Evolutionary conservation across 192 early-diverging fungal genomes (phyloP).

Genomic region (Coemansia sp.): DNA sequence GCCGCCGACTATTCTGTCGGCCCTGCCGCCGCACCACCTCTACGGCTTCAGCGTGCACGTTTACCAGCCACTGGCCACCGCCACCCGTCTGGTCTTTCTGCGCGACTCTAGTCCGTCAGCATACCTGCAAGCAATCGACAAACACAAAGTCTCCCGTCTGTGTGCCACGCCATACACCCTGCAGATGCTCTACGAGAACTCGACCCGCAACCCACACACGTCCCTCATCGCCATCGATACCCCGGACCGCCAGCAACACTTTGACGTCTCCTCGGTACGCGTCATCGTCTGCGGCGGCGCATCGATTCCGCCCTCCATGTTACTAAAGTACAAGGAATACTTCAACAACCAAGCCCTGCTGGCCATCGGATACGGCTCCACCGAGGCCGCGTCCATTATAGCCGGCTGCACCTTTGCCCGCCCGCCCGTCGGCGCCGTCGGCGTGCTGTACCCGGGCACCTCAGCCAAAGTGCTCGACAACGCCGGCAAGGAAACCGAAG

Average conservation of each 20-base stretch:
- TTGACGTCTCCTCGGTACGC: constrained; percentile 20
- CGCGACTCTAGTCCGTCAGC: constrained; percentile 2
- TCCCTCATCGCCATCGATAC: too few relatives aligned
- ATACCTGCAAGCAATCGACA: constrained; percentile 28
- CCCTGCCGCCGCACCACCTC: constrained; percentile 19
- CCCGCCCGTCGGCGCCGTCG: constrained; percentile 18
- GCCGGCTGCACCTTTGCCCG: constrained; percentile 12
- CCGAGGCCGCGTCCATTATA: constrained; percentile 25
- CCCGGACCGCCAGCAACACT: neutral
- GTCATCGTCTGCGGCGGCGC: constrained; percentile 38
- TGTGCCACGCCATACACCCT: constrained; percentile 16
- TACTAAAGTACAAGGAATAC: constrained; percentile 11
- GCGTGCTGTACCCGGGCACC: constrained; percentile 37
- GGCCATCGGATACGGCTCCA: constrained; percentile 27
- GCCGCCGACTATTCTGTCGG: constrained; percentile 10
- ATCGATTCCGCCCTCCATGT: constrained; percentile 10
- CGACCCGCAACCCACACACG: too few relatives aligned
- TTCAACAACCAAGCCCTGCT: constrained; percentile 17
- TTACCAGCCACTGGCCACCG: constrained; percentile 28
- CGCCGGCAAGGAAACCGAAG: constrained; percentile 61
- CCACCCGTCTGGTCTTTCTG: constrained; percentile 26
- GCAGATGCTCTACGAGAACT: constrained; percentile 1
- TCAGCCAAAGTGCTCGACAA: constrained; percentile 31
- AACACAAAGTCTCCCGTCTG: constrained; percentile 13
- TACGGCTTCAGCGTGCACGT: constrained; percentile 38